Conservation (phyloP, 1,284 basidiomycete species). For the Ceratobasidium sp. region DNA sequence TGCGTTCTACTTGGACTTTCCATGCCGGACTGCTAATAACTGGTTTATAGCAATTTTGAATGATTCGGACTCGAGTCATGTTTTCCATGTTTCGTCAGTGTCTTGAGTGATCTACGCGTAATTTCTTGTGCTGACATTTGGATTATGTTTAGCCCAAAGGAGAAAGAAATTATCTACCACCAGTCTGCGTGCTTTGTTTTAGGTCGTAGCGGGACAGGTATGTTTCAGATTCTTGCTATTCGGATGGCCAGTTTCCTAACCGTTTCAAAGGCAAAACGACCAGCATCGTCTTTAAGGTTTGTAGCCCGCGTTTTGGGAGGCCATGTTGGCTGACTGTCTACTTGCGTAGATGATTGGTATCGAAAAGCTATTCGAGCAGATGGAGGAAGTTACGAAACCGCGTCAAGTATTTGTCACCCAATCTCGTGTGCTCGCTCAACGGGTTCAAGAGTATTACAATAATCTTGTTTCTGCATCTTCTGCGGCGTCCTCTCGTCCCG, state of each 20-base stretch:
- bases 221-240: neutral
- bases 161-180: constrained; percentile 71
- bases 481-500: neutral
- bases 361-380: constrained; percentile 55
- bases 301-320: constrained; percentile 54
- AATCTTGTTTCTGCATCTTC: constrained; percentile 50
- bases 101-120: constrained; percentile 49
- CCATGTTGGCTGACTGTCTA: neutral
- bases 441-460: constrained; percentile 70
- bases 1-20: constrained; percentile 51
- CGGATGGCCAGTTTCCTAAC: neutral
- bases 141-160: constrained; percentile 60
- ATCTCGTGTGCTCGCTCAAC: constrained; percentile 69
- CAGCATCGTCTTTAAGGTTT: constrained; percentile 48
- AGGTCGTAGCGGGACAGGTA: constrained; percentile 75
- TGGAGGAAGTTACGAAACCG: constrained; percentile 56
- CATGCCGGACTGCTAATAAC: constrained; percentile 52
- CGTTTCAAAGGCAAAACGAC: constrained; percentile 47
- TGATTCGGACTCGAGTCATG: constrained; percentile 61
- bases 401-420: constrained; percentile 80
- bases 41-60: constrained; percentile 59
- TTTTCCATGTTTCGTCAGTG: constrained; percentile 67
- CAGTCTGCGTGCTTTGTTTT: constrained; percentile 71
- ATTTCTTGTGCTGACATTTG: neutral
- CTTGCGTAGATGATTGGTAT: constrained; percentile 67